These are phyloP conservation scores for Erythrophleum fordii DNA, from an alignment of 306 rosid genomes.

Conservation along the genomic window DNA sequence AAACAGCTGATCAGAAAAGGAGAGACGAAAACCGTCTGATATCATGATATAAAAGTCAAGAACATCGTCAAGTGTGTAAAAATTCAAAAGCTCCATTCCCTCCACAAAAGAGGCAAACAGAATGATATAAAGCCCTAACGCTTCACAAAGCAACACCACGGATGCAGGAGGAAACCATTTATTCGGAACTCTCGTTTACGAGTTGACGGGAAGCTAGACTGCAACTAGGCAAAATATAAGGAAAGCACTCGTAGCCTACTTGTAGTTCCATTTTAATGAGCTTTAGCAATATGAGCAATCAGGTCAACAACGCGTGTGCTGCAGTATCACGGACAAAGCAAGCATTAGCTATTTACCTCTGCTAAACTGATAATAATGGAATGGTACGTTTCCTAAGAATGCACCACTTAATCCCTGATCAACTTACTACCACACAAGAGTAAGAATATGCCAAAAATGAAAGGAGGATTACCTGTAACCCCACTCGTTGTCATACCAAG, in stretches of 20 bases:
- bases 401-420: neutral
- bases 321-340: constrained; percentile 32
- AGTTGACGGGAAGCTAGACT: neutral
- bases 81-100: constrained; percentile 17
- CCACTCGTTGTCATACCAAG: constrained; percentile 86
- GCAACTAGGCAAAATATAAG: neutral
- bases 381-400: neutral
- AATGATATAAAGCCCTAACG: constrained; percentile 4
- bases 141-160: constrained; percentile 16
- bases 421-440: neutral
- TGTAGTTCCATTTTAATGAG: constrained; percentile 23
- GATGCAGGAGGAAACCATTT: constrained; percentile 30
- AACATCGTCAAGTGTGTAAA: constrained; percentile 10
- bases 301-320: constrained; percentile 77
- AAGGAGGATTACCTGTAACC: constrained; percentile 68
- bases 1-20: neutral
- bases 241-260: neutral
- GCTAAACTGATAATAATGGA: neutral
- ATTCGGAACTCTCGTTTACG: constrained; percentile 22
- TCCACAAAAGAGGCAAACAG: constrained; percentile 11
- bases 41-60: neutral
- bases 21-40: neutral
- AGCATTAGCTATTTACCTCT: neutral
- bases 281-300: constrained; percentile 51
- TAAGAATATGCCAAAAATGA: neutral